Conservation (phyloP, 371 early-diverging fungal genomes). For the Chytridium lagenaria region DNA sequence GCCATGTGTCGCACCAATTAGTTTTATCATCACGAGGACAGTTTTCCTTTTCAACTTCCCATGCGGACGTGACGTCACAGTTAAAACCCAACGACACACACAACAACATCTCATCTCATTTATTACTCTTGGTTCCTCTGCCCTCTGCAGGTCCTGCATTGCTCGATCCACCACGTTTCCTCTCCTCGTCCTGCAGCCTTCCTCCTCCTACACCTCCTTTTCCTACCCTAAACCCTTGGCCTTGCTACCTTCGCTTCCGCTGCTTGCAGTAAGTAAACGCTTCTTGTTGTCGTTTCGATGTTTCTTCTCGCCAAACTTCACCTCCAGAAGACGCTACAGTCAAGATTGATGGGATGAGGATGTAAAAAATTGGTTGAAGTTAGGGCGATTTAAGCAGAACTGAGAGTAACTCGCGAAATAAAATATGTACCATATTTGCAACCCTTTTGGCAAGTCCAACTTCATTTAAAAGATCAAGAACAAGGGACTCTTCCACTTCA, state of each 20-base stretch:
- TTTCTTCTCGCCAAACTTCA: slow-evolving; percentile 48
- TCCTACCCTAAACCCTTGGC: too few relatives aligned
- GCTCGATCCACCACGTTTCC: too few relatives aligned
- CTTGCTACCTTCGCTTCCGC: background rate
- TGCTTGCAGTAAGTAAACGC: background rate
- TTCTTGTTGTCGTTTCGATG: slow-evolving; percentile 6
- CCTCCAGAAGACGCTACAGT: slow-evolving; percentile 43
- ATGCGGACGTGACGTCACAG: too few relatives aligned
- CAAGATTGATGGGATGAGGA: background rate
- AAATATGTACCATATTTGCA: slow-evolving; percentile 71
- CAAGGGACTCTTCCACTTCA: slow-evolving; percentile 76
- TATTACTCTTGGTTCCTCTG: too few relatives aligned
- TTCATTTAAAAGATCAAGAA: slow-evolving; percentile 79
- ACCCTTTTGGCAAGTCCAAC: slow-evolving; percentile 89
- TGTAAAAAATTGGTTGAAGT: background rate
- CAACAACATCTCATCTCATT: too few relatives aligned
- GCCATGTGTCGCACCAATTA: too few relatives aligned
- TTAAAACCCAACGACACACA: too few relatives aligned
- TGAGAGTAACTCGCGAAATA: background rate
- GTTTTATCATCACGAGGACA: background rate
- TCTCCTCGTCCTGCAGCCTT: too few relatives aligned
- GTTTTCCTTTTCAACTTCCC: too few relatives aligned
- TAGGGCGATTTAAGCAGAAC: background rate
- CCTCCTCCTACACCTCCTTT: too few relatives aligned
- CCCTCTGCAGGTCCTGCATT: too few relatives aligned